These are phyloP conservation scores for Deuterostichococcus epilithicus DNA, from an alignment of 139 green algal species.

Conservation along the genomic window DNA sequence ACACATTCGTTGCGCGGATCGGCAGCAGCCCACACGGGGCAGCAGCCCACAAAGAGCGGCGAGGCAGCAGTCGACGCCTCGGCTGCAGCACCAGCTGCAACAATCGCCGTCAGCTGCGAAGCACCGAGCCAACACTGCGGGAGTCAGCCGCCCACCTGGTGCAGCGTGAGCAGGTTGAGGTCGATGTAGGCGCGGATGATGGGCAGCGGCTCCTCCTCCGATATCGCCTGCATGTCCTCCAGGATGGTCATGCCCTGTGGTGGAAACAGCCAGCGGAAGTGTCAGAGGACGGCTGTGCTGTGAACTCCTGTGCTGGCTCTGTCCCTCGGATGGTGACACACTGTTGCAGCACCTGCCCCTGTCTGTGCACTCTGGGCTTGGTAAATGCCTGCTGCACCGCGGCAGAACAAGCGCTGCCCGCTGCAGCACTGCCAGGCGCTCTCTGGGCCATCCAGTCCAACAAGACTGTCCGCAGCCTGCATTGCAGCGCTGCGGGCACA, in stretches of 20 bases:
- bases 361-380: not conserved
- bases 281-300: not conserved
- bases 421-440: not conserved
- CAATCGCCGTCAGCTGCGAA: not conserved
- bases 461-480: not conserved
- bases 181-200: conserved; percentile 94
- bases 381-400: not conserved
- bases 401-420: not conserved
- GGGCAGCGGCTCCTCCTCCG: conserved; percentile 42
- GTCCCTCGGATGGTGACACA: no score
- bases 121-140: not conserved
- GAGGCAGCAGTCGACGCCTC: no score
- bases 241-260: conserved; percentile 59
- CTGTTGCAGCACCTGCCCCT: not conserved
- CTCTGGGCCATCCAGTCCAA: not conserved
- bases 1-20: not conserved
- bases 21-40: not conserved
- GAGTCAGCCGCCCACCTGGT: conserved; percentile 7
- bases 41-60: not conserved
- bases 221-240: conserved; percentile 39
- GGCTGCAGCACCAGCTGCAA: not conserved
- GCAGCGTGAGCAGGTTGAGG: conserved; percentile 79
- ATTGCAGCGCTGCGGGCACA: not conserved
- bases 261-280: not conserved
- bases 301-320: not conserved